Evolutionary conservation across 2,329 filamentous ascomycete genomes (phyloP), one percentile per base, ranked within the genome.

Genomic region (Paraphaeosphaeria minitans): DNA sequence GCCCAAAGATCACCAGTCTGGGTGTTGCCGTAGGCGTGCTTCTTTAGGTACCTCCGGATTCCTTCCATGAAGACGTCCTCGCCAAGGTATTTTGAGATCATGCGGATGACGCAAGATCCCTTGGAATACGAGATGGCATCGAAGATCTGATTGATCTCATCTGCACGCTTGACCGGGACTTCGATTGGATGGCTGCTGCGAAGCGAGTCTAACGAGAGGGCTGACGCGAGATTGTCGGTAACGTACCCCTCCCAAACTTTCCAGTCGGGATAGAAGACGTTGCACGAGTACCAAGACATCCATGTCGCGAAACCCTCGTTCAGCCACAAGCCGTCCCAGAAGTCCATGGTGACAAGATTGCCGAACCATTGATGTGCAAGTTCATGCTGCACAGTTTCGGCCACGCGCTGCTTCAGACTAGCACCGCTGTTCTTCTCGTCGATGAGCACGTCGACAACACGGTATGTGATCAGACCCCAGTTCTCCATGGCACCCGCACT

Each of bases 331-430:
- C 93, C 94, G 78, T 97, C 93, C 94, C 94, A 98, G 84, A 96
- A 97, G 77, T 97, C 93, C 93, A 97, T 97, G 54, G 94, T 97
- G 29, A 97, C 94, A 54, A 97, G 81, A 80, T 98, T 97, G 63
- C 94, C 94, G 73, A 98, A 98, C 94, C 94, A 98, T 79, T 97
- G 94, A 79, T 98, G 94, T 42, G 94, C 94, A 74, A 98, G 83
- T 77, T 98, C 94, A 80, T 98, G 94, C 83, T 97, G 93, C 29
- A 98, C 94, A 42, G 95, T 92, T 77, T 97, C 94, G 53, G 94
- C 94, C 55, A 98, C 91, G 41, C 93, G 89, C 81, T 97, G 91
- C 81, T 96, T 97, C 61, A 89, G 92, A 39, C 90, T 89, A 21
- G 94, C 93, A 72, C 93, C 91, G 70, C 91, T 95, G 3, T 87